Percentiles rank a stretch among this genome's conserved stretches.
phyloP scores from a whole-genome alignment of 495 filamentous ascomycete species.

The Talaromyces wortmannii region DNA sequence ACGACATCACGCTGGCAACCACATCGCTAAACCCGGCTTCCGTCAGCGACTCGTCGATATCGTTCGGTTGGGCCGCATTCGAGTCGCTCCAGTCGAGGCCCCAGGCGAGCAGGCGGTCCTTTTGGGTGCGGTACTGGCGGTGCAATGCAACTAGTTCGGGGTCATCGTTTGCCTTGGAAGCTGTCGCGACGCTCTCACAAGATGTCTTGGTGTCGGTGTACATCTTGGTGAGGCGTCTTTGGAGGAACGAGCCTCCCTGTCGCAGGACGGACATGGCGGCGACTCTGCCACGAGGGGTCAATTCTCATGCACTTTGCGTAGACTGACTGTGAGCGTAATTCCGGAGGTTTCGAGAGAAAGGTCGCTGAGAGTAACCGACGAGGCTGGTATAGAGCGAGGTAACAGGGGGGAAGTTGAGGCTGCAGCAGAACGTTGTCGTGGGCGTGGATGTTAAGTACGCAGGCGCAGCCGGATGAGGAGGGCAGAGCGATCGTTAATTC shows the following conservation, averaged over 20 bases:
- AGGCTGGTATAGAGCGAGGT: background rate
- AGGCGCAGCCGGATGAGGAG: background rate
- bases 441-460: background rate
- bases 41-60: constrained; percentile 79
- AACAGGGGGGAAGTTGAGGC: background rate
- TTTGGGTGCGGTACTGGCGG: constrained; percentile 49
- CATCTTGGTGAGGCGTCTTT: constrained; percentile 74
- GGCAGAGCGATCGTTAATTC: constrained; percentile 25
- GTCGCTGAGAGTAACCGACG: background rate
- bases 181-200: constrained; percentile 73
- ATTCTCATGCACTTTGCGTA: background rate
- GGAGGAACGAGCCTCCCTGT: constrained; percentile 42
- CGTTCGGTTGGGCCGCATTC: constrained; percentile 56
- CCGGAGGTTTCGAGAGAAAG: too few relatives aligned
- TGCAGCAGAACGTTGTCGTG: background rate
- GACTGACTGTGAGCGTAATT: too few relatives aligned
- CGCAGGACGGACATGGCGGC: constrained; percentile 43
- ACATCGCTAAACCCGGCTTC: constrained; percentile 81
- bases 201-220: constrained; percentile 91
- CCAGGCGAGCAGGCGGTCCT: constrained; percentile 72
- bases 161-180: constrained; percentile 47
- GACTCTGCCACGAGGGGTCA: background rate
- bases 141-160: constrained; percentile 50
- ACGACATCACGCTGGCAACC: constrained; percentile 81
- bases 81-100: constrained; percentile 85